These are phyloP conservation scores for Triticum aestivum DNA, from an alignment of 176 grass and related monocot genomes.

Conservation along the genomic window DNA sequence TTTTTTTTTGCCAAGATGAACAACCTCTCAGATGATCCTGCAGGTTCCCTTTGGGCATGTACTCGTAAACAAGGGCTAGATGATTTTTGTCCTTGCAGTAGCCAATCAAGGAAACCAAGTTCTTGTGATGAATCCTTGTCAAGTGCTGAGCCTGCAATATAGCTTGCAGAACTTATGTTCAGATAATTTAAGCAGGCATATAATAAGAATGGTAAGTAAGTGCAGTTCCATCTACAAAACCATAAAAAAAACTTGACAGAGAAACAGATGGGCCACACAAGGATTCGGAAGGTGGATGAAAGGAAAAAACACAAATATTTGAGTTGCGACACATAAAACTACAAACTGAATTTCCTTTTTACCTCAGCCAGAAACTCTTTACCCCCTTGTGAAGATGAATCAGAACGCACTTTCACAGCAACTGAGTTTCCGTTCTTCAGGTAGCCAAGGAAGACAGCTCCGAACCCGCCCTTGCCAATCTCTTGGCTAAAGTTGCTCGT, in stretches of 20 bases:
- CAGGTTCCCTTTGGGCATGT: conserved; percentile 41
- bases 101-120: conserved; percentile 62
- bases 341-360: conserved; percentile 14
- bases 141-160: conserved; percentile 51
- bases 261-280: neutral
- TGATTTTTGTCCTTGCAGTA: conserved; percentile 59
- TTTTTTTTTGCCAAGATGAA: neutral
- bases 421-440: conserved; percentile 54
- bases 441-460: conserved; percentile 52
- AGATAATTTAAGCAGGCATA: neutral
- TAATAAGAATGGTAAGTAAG: neutral
- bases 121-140: conserved; percentile 66
- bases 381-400: conserved; percentile 42
- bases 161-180: neutral
- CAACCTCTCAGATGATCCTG: conserved; percentile 48
- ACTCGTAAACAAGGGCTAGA: conserved; percentile 48
- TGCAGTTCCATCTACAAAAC: neutral
- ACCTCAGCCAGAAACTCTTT: conserved; percentile 70
- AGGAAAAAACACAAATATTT: neutral
- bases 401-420: conserved; percentile 56
- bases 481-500: conserved; percentile 56
- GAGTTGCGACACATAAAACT: neutral
- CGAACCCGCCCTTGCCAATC: conserved; percentile 69
- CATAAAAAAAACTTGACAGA: neutral
- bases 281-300: neutral